Evolutionary conservation across 768 basidiomycete species (phyloP).

Genomic region (Mycena capillaripes): DNA sequence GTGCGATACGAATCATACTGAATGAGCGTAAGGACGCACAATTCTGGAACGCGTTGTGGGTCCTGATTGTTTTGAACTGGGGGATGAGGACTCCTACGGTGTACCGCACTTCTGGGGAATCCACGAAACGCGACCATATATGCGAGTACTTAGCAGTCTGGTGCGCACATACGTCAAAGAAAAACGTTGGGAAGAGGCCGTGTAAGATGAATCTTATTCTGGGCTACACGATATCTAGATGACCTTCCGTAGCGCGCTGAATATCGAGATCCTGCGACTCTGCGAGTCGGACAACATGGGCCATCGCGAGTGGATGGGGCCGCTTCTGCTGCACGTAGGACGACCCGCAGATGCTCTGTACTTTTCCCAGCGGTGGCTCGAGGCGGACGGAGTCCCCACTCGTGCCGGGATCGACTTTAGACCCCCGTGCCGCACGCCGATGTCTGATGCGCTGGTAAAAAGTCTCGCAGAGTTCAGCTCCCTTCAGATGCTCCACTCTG

Average conservation of each 20-base stretch:
- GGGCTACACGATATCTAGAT: background rate
- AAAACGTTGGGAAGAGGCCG: slow-evolving; percentile 48
- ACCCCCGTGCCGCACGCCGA: slow-evolving; percentile 39
- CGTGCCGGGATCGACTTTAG: slow-evolving; percentile 46
- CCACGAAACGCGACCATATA: slow-evolving; percentile 59
- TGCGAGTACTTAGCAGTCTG: slow-evolving; percentile 57
- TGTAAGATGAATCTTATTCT: slow-evolving; percentile 42
- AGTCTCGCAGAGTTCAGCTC: slow-evolving; percentile 2
- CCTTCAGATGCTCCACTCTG: slow-evolving; percentile 50
- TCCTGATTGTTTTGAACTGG: slow-evolving; percentile 25
- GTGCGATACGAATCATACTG: background rate
- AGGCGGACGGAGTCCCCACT: slow-evolving; percentile 31
- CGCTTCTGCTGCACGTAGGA: slow-evolving; percentile 50
- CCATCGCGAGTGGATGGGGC: slow-evolving; percentile 53
- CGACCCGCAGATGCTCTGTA: slow-evolving; percentile 56
- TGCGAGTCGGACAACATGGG: slow-evolving; percentile 58
- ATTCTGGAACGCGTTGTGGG: background rate
- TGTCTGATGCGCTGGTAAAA: slow-evolving; percentile 37
- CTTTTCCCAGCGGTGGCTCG: slow-evolving; percentile 52
- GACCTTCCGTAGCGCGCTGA: slow-evolving; percentile 45
- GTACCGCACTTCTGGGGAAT: slow-evolving; percentile 40
- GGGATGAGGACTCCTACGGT: background rate
- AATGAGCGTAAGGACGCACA: background rate
- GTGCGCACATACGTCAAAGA: slow-evolving; percentile 52
- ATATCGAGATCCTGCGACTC: slow-evolving; percentile 58